Evolutionary conservation across 1,284 basidiomycete species (phyloP), one percentile per base, ranked within the genome.

Genomic region (Apiotrichum veenhuisii): DNA sequence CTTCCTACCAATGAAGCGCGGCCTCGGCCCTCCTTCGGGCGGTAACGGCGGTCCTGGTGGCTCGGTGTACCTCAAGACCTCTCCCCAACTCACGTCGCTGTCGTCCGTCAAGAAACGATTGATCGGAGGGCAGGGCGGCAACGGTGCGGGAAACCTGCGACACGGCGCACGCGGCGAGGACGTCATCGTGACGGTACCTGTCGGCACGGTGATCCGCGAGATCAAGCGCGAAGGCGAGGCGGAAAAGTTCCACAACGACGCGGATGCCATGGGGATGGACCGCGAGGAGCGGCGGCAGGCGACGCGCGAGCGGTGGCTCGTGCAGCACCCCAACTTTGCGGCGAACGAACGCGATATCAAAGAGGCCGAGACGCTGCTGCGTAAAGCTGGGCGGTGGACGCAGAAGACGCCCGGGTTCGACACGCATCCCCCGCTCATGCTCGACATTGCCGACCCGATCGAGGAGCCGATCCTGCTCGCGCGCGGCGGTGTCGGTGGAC

Each of bases 31-130:
- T 0, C 89, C 92, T 0, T 90, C 89, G 12, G 93, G 93, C 1
- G 93, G 92, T 1, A 88, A 88, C 62, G 93, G 94, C 20, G 93
- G 91, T 0, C 82, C 83, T 46, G 94, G 93, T 26, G 91, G 89
- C 1, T 85, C 88, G 61, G 85, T 97, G 33, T 91, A 91, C 72
- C 82, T 97, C 62, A 76, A 85, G 45, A 88, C 91, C 1, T 86
- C 87, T 0, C 80, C 85, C 0, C 81, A 84, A 36, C 78, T 96
- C 15, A 89, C 88, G 0, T 88, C 87, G 0, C 85, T 97, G 27
- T 83, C 86, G 9, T 82, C 85, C 1, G 81, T 96, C 0, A 77
- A 85, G 0, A 84, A 83, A 58, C 84, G 86, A 25, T 77, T 91
- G 23, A 82, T 83, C 27, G 93, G 84, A 0, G 79, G 82, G 2